A percentile compares a stretch with the other conserved stretches of the same genome.
These are phyloP conservation scores for Fusarium decemcellulare DNA, from an alignment of 2,329 filamentous ascomycete species.

Conservation along the genomic window DNA sequence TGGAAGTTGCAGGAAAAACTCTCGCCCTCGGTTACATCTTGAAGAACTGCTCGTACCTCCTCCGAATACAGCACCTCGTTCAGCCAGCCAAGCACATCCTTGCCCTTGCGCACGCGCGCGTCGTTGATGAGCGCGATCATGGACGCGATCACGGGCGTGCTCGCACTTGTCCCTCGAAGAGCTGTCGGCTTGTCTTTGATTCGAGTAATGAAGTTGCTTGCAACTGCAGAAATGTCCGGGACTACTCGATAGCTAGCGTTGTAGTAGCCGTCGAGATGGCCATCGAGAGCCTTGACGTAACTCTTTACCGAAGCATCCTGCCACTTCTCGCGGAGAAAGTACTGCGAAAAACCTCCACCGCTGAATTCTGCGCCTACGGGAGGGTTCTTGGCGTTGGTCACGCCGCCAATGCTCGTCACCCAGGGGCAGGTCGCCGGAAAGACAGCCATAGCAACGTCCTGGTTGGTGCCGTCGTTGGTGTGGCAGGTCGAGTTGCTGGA, in stretches of 20 bases:
- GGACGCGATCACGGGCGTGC: slow-evolving; percentile 67
- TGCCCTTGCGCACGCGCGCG: slow-evolving; percentile 62
- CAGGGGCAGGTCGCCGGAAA: slow-evolving; percentile 80
- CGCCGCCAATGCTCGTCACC: slow-evolving; percentile 77
- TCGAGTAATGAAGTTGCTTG: slow-evolving; percentile 67
- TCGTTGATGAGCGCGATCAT: slow-evolving; percentile 70
- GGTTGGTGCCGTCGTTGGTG: slow-evolving; percentile 71
- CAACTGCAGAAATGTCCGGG: slow-evolving; percentile 68
- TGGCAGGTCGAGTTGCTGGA: slow-evolving; percentile 65
- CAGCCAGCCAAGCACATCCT: slow-evolving; percentile 66
- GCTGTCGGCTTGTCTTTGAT: slow-evolving; percentile 44
- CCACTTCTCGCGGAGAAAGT: slow-evolving; percentile 62
- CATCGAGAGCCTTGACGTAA: slow-evolving; percentile 59
- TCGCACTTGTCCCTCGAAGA: slow-evolving; percentile 64
- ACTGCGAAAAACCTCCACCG: slow-evolving; percentile 67
- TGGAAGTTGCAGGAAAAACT: slow-evolving; percentile 58
- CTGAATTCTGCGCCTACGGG: slow-evolving; percentile 61
- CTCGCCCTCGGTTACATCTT: slow-evolving; percentile 58
- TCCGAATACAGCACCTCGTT: slow-evolving; percentile 64
- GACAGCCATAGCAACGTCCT: slow-evolving; percentile 68
- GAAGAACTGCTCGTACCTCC: slow-evolving; percentile 53
- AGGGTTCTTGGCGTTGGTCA: slow-evolving; percentile 54
- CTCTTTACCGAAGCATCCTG: slow-evolving; percentile 57
- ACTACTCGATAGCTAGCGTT: slow-evolving; percentile 62
- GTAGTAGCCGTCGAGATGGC: slow-evolving; percentile 61